Evolutionary conservation across 1,284 basidiomycete species (phyloP).

Genomic region (Ceratobasidium sp.): DNA sequence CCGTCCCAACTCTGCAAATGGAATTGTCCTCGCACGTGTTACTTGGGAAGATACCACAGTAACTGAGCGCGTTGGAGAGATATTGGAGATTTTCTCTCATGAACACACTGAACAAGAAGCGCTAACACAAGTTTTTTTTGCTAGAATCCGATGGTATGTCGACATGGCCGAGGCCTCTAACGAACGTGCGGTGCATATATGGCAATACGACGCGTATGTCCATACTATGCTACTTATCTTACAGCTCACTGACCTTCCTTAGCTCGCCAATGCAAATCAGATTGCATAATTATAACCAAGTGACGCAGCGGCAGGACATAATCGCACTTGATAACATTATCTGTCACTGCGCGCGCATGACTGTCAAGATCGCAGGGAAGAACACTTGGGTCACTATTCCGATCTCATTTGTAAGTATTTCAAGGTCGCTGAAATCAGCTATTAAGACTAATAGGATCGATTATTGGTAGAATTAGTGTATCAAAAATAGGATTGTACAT

Average conservation of each 20-base stretch:
- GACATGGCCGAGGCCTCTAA: slow-evolving; percentile 7
- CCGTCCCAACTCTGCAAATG: slow-evolving; percentile 25
- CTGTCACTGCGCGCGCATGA: slow-evolving; percentile 28
- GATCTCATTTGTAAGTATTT: slow-evolving; percentile 18
- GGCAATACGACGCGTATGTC: slow-evolving; percentile 30
- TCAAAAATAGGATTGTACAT: not conserved
- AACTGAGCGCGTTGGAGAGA: slow-evolving; percentile 26
- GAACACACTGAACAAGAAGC: not conserved
- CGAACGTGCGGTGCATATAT: slow-evolving; percentile 17
- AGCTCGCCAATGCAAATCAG: slow-evolving; percentile 17
- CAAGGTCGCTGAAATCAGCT: not conserved
- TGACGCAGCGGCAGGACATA: slow-evolving; percentile 24
- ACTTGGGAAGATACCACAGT: slow-evolving; percentile 1
- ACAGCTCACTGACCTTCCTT: not conserved
- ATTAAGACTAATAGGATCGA: slow-evolving; percentile 8
- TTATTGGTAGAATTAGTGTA: slow-evolving; percentile 25
- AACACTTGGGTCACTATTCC: slow-evolving; percentile 19
- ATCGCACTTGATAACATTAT: slow-evolving; percentile 11
- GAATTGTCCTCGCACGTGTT: slow-evolving; percentile 34
- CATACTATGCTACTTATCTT: not conserved
- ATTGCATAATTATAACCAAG: slow-evolving; percentile 19
- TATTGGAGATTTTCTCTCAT: slow-evolving; percentile 29
- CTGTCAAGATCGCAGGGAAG: slow-evolving; percentile 25
- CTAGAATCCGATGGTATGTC: slow-evolving; percentile 36
- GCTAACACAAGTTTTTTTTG: slow-evolving; percentile 10